A percentile compares a stretch with the other conserved stretches of the same genome.
phyloP scores from a whole-genome alignment of 1,284 basidiomycete genomes.

The Cryptococcus floricola region DNA sequence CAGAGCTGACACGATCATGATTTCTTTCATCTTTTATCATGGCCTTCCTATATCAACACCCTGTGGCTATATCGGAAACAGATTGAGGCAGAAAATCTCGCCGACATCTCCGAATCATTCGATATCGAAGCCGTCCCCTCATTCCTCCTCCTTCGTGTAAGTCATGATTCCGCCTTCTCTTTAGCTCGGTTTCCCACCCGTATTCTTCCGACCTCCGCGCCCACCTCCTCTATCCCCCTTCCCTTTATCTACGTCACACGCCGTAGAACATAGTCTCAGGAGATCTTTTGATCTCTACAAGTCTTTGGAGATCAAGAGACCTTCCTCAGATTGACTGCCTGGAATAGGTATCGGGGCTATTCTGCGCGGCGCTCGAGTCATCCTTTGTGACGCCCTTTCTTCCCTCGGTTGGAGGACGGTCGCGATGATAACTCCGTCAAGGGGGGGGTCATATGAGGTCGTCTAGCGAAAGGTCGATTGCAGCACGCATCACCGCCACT shows the following conservation, averaged over 20 bases:
- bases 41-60: background rate
- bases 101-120: conserved; percentile 90
- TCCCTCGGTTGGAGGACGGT: background rate
- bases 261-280: too few species aligned
- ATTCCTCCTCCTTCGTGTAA: conserved; percentile 75
- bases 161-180: conserved; percentile 23
- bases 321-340: too few species aligned
- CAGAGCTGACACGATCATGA: background rate
- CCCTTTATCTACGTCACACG: too few species aligned
- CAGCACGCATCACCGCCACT: background rate
- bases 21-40: background rate
- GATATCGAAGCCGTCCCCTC: conserved; percentile 86
- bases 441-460: background rate
- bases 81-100: conserved; percentile 85
- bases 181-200: too few species aligned
- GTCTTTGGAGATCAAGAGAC: too few species aligned
- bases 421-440: background rate
- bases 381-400: background rate
- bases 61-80: conserved; percentile 40
- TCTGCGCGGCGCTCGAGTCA: conserved; percentile 37
- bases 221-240: too few species aligned
- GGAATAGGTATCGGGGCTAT: too few species aligned
- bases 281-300: too few species aligned
- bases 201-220: too few species aligned
- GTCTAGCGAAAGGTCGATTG: background rate